Evolutionary conservation across 2,329 filamentous ascomycete species (phyloP).

Genomic region (Fusarium xylarioides): DNA sequence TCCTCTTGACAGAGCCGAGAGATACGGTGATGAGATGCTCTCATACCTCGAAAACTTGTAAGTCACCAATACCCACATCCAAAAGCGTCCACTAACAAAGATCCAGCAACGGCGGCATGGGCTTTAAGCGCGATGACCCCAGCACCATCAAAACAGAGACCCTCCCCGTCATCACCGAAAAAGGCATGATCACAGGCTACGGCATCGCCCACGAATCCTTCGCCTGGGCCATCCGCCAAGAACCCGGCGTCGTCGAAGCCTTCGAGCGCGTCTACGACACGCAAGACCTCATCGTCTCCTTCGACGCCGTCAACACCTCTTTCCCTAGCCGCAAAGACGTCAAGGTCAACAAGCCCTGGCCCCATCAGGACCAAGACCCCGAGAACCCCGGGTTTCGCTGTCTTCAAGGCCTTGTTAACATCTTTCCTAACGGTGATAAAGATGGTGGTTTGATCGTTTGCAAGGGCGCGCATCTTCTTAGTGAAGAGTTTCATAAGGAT

Average conservation of each 20-base stretch:
- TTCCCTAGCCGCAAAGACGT: conserved; percentile 8
- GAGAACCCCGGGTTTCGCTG: conserved; percentile 5
- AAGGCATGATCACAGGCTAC: conserved; percentile 15
- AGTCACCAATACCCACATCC: rapidly evolving
- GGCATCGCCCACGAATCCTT: conserved; percentile 8
- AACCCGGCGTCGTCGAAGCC: neutral
- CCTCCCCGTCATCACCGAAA: neutral
- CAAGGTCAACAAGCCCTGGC: conserved; percentile 14
- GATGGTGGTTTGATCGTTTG: conserved; percentile 5
- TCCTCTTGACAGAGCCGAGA: neutral
- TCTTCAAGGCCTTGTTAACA: conserved; percentile 4
- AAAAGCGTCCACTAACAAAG: too few species aligned
- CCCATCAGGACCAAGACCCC: conserved; percentile 5
- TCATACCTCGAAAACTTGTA: conserved; percentile 6
- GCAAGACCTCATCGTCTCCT: neutral
- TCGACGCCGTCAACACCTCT: conserved; percentile 5
- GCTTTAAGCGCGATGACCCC: neutral
- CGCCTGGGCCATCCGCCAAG: conserved; percentile 10
- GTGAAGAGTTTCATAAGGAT: conserved; percentile 1
- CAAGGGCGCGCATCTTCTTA: neutral
- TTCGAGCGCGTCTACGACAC: conserved; percentile 15
- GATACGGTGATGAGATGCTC: neutral
- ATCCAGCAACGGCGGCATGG: neutral
- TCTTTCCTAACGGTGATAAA: neutral
- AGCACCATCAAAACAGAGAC: neutral